Percentiles rank a stretch among this genome's conserved stretches.
Evolutionary conservation across 768 basidiomycete species (phyloP).

Genomic region (Russula lepida): DNA sequence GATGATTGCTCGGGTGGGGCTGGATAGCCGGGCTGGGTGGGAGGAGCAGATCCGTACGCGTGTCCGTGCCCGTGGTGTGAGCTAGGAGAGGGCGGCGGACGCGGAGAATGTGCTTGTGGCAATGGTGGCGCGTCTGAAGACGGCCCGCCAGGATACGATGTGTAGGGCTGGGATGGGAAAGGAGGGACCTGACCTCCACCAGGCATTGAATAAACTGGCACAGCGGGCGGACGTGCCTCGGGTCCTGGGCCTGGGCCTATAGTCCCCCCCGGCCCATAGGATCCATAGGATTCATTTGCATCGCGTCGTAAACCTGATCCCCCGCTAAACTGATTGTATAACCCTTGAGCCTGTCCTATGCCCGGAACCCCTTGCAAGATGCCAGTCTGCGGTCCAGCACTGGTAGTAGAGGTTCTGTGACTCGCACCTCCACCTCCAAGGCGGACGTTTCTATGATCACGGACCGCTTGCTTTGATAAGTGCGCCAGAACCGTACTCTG

Average conservation of each 20-base stretch:
- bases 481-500: constrained; percentile 45
- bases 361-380: constrained; percentile 42
- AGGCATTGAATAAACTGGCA: neutral
- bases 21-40: neutral
- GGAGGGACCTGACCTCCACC: neutral
- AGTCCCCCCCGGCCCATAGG: neutral
- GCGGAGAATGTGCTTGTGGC: neutral
- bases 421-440: constrained; percentile 42
- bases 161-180: neutral
- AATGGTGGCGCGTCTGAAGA: neutral
- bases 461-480: constrained; percentile 56
- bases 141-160: constrained; percentile 2
- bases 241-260: neutral
- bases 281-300: neutral
- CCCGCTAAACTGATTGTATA: constrained; percentile 28
- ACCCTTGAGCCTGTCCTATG: constrained; percentile 35
- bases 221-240: neutral
- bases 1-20: neutral
- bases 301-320: constrained; percentile 18
- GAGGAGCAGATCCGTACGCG: neutral
- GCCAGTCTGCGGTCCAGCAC: constrained; percentile 39
- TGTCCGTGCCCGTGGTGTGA: neutral
- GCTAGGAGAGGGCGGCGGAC: neutral
- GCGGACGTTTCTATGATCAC: constrained; percentile 65
- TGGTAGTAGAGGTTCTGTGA: constrained; percentile 42